phyloP scores from a whole-genome alignment of 208 protist genomes.

The Leishmania major region DNA sequence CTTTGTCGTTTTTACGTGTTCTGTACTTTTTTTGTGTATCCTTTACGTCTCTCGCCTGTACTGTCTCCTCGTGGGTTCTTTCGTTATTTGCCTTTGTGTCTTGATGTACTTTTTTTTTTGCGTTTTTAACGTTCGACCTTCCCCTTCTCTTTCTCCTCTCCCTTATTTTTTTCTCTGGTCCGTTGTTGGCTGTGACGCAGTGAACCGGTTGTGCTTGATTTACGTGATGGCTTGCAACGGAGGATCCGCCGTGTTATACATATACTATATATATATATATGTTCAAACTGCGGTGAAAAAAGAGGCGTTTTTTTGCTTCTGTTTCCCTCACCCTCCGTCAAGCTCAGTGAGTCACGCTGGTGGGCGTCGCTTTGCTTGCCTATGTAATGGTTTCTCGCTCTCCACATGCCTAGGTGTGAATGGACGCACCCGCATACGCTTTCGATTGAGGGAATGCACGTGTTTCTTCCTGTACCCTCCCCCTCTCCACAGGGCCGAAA shows the following conservation, averaged over 20 bases:
- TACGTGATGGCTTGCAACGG: background rate
- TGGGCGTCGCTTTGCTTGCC: constrained; percentile 1
- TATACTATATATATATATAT: constrained; percentile 14
- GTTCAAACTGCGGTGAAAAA: background rate
- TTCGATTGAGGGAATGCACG: background rate
- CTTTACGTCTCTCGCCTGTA: constrained; percentile 1
- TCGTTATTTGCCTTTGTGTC: background rate
- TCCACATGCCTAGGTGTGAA: background rate
- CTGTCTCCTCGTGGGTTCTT: constrained; percentile 5
- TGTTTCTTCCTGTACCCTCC: background rate
- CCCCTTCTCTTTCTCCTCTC: background rate
- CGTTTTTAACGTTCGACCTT: background rate
- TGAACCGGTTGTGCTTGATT: background rate
- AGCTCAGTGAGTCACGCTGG: background rate
- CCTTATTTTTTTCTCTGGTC: background rate
- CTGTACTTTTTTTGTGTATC: constrained; percentile 1
- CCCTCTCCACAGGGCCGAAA: background rate
- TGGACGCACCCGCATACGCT: background rate
- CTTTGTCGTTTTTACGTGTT: background rate
- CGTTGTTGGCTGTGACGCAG: background rate
- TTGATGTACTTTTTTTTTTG: background rate
- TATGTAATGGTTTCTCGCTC: background rate
- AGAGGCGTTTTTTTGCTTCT: background rate
- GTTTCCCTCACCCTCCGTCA: background rate
- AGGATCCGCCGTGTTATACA: background rate